Conservation (phyloP, 257 asterid genomes). For the Ophiorrhiza pumila region DNA sequence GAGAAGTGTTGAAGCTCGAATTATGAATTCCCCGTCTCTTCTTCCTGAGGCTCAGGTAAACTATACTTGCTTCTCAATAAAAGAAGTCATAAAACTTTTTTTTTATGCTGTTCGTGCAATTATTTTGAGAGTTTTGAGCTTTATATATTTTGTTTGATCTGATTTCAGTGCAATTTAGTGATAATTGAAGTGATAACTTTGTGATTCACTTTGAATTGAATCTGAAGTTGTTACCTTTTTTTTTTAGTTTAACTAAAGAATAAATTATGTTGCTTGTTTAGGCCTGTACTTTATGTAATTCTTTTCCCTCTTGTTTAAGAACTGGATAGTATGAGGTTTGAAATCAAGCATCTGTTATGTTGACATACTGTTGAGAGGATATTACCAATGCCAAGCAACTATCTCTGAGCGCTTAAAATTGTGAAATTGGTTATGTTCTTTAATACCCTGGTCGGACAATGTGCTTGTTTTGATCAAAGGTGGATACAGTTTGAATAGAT, state of each 20-base stretch:
- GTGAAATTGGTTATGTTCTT: neutral
- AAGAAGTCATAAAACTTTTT: neutral
- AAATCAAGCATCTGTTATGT: neutral
- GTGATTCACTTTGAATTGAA: neutral
- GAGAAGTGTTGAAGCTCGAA: slow-evolving; percentile 63
- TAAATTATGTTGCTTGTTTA: too few relatives aligned
- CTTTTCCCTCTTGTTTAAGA: neutral
- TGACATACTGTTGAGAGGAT: neutral
- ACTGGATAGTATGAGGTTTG: neutral
- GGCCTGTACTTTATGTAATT: neutral
- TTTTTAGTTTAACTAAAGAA: too few relatives aligned
- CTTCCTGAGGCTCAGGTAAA: slow-evolving; percentile 25
- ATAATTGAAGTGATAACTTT: neutral
- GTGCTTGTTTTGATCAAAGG: neutral
- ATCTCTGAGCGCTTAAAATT: neutral
- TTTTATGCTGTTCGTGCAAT: too few relatives aligned
- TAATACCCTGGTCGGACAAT: neutral
- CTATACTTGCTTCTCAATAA: neutral
- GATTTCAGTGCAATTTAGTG: neutral
- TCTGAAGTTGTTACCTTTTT: too few relatives aligned
- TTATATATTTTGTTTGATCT: neutral
- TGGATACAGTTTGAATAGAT: neutral
- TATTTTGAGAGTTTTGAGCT: too few relatives aligned
- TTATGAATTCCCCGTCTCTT: slow-evolving; percentile 27
- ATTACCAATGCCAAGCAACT: neutral